These are phyloP conservation scores for Escovopsis weberi DNA, from an alignment of 2,329 filamentous ascomycete species.

Conservation along the genomic window DNA sequence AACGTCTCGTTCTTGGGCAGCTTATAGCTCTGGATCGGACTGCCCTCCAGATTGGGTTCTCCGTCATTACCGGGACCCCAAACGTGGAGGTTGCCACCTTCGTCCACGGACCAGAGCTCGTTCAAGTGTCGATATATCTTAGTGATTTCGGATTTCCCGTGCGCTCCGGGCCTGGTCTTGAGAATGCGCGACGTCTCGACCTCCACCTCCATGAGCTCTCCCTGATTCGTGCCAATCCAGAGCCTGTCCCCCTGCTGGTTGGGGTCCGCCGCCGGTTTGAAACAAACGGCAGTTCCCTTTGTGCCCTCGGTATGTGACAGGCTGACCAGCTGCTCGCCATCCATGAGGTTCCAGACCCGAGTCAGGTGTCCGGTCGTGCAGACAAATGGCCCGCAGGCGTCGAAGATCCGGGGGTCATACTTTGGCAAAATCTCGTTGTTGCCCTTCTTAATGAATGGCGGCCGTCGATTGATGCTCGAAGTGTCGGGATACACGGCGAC, in stretches of 20 bases:
- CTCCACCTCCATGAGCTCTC: conserved; percentile 83
- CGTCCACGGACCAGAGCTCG: conserved; percentile 89
- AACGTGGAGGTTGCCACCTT: conserved; percentile 70
- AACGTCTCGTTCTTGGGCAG: conserved; percentile 72
- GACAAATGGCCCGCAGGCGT: conserved; percentile 74
- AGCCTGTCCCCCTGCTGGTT: conserved; percentile 67
- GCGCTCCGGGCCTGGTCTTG: conserved; percentile 53
- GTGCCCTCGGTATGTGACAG: conserved; percentile 72
- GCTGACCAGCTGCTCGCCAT: conserved; percentile 69
- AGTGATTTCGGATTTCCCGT: conserved; percentile 64
- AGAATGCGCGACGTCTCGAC: conserved; percentile 58
- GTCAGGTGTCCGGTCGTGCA: conserved; percentile 81
- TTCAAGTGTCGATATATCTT: conserved; percentile 77
- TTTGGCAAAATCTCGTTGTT: conserved; percentile 67
- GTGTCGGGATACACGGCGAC: conserved; percentile 66
- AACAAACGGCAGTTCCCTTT: conserved; percentile 67
- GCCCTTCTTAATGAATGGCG: conserved; percentile 59
- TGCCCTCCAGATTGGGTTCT: conserved; percentile 58
- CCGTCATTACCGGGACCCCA: conserved; percentile 67
- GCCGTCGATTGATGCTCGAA: conserved; percentile 69
- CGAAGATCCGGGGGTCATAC: conserved; percentile 75
- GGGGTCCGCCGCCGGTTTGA: conserved; percentile 67
- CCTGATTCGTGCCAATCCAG: conserved; percentile 82
- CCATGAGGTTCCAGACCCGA: conserved; percentile 71
- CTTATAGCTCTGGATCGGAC: conserved; percentile 58